A percentile compares a stretch with the other conserved stretches of the same genome.
Conservation (phyloP, 805 yeast species). For the Hanseniaspora hatyaiensis region DNA sequence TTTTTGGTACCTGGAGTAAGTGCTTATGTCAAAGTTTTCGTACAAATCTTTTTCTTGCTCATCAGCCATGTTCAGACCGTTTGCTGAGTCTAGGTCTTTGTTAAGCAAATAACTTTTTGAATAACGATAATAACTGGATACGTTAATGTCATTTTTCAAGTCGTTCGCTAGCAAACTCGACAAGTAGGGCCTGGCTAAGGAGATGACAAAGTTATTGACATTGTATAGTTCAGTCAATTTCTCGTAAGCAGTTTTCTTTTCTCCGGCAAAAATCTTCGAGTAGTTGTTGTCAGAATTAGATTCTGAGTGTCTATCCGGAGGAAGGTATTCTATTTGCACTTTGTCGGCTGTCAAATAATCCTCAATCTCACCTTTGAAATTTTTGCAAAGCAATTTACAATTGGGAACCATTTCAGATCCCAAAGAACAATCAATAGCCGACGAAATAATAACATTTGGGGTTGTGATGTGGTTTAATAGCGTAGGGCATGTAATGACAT, state of each 20-base stretch:
- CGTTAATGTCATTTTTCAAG: conserved; percentile 52
- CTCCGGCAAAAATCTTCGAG: conserved; percentile 27
- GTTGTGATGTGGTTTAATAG: conserved; percentile 81
- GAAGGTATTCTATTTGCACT: conserved; percentile 22
- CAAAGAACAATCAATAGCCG: conserved; percentile 78
- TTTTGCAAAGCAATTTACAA: conserved; percentile 48
- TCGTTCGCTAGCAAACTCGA: conserved; percentile 83
- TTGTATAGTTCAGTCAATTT: conserved; percentile 84
- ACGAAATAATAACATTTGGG: conserved; percentile 80
- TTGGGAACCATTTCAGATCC: conserved; percentile 57
- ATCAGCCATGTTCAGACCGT: neutral
- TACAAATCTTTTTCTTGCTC: conserved; percentile 14
- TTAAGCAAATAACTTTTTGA: conserved; percentile 22
- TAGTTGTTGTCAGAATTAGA: conserved; percentile 35
- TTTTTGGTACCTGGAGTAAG: conserved; percentile 27
- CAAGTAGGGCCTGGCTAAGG: conserved; percentile 84
- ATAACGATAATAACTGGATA: conserved; percentile 30
- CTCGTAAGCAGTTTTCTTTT: conserved; percentile 64
- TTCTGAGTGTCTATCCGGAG: conserved; percentile 29
- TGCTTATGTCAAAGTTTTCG: conserved; percentile 20
- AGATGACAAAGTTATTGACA: conserved; percentile 84
- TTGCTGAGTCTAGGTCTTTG: conserved; percentile 19
- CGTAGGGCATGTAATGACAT: conserved; percentile 47
- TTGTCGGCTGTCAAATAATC: conserved; percentile 35
- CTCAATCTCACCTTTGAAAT: conserved; percentile 50